phyloP scores from a whole-genome alignment of 225 moss, liverwort and hornwort species.

The Rhytidiadelphus loreus region DNA sequence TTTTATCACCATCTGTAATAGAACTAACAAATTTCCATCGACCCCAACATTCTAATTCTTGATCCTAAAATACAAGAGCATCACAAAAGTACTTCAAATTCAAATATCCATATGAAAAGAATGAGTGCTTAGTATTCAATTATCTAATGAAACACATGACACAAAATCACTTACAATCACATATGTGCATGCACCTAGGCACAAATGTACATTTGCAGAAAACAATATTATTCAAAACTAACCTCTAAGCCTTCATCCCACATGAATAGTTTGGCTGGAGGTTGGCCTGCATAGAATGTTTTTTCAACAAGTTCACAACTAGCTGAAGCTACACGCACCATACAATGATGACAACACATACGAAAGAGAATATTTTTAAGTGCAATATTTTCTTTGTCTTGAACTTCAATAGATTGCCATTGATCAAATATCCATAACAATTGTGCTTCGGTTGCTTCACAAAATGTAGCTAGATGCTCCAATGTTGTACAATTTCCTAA shows the following conservation, averaged over 20 bases:
- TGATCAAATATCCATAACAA: slow-evolving; percentile 39
- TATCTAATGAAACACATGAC: neutral
- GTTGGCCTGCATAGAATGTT: slow-evolving; percentile 14
- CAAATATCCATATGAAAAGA: neutral
- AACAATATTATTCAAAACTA: neutral
- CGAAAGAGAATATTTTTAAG: slow-evolving; percentile 9
- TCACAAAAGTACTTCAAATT: neutral
- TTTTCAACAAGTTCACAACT: slow-evolving; percentile 24
- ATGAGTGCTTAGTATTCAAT: neutral
- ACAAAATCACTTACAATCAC: neutral
- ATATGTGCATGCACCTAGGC: neutral
- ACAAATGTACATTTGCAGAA: neutral
- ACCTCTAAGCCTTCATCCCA: slow-evolving; percentile 33
- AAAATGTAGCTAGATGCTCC: slow-evolving; percentile 18
- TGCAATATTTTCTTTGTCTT: neutral
- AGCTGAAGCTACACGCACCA: slow-evolving; percentile 26
- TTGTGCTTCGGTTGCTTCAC: slow-evolving; percentile 29
- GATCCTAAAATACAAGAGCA: neutral
- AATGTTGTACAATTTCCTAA: neutral
- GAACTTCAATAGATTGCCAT: slow-evolving; percentile 38
- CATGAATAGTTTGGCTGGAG: slow-evolving; percentile 26
- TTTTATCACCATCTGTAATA: slow-evolving; percentile 30
- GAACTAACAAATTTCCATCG: slow-evolving; percentile 45
- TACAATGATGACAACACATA: slow-evolving; percentile 37
- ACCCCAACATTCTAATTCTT: slow-evolving; percentile 35